Evolutionary conservation across 1,284 basidiomycete species (phyloP), one percentile per base, ranked within the genome.

Genomic region (Ganoderma boninense): DNA sequence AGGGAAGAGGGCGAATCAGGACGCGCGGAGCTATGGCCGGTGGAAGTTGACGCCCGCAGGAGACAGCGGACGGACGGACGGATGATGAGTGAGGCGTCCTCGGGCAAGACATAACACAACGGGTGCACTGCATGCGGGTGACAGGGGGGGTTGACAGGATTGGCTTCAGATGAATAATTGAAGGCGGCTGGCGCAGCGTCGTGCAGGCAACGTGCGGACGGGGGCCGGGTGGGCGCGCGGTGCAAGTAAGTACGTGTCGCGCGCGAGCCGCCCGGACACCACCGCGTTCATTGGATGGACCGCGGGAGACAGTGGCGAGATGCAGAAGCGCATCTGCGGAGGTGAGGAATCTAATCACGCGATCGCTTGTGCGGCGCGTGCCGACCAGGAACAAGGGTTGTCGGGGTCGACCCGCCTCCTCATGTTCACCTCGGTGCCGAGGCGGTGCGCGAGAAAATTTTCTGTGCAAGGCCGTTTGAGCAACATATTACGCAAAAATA

Each of bases 341-440:
- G 49, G 68, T 68, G 10, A 63, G 43, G 64, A 52, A 64, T 60
- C 64, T 70, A 65, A 73, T 62, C 56, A 59, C 18, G 62, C 40
- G 43, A 46, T 54, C 64, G 44, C 62, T 44, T 29, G 26, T 26
- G 49, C 66, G 64, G 71, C 62, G 56, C 46, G 7, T 69, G 66
- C 64, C 70, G 64, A 57, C 68, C 69, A 71, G 70, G 73, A 71
- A 74, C 70, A 46, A 42, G 73, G 73, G 70, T 62, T 42, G 52
- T 64, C 63, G 69, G 62, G 10, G 54, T 62, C 46, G 38, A 29
- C 13, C 29, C 38, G 44, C 57, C 44, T 40, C 23, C 16, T 56
- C 46, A 26, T 13, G 42, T 42, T 29, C 40, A 20, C n/a, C 54
- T 71, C 72, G 70, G 72, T 65, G 44, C 72, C 72, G 72, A 43